phyloP scores from a whole-genome alignment of 768 basidiomycete genomes.

The Tephrocybe sp. region DNA sequence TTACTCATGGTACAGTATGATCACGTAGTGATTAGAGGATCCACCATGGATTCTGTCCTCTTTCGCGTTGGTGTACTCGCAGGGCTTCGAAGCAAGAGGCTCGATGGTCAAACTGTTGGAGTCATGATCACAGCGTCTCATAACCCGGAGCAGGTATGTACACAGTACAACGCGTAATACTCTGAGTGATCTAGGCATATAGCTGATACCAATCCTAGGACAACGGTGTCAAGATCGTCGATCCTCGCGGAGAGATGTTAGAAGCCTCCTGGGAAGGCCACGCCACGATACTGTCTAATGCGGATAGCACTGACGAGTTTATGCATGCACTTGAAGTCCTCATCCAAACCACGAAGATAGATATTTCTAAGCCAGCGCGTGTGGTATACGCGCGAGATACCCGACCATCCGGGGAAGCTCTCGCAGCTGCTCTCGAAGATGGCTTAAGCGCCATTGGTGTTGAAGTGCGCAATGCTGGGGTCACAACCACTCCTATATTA shows the following conservation, averaged over 20 bases:
- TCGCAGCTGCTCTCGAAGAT: constrained; percentile 77
- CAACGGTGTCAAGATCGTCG: constrained; percentile 98
- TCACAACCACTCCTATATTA: constrained; percentile 92
- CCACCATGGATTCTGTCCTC: constrained; percentile 81
- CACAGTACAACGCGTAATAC: constrained; percentile 3
- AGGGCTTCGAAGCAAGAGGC: constrained; percentile 83
- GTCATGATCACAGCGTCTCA: constrained; percentile 99
- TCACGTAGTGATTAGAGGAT: constrained; percentile 44
- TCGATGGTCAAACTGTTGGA: constrained; percentile 90
- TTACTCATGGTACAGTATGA: constrained; percentile 9
- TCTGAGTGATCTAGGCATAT: constrained; percentile 7
- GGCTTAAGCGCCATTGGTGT: constrained; percentile 76
- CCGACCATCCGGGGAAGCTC: constrained; percentile 76
- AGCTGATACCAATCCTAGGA: constrained; percentile 53
- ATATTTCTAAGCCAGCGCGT: constrained; percentile 70
- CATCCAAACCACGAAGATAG: constrained; percentile 65
- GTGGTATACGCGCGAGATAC: constrained; percentile 95
- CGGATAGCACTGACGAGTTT: constrained; percentile 71
- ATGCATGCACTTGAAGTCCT: constrained; percentile 59
- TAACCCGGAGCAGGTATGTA: constrained; percentile 87
- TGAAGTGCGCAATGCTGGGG: constrained; percentile 68
- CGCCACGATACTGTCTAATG: constrained; percentile 87
- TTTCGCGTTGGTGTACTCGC: constrained; percentile 93
- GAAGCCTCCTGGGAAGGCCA: constrained; percentile 89
- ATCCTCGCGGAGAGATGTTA: constrained; percentile 97